Percentiles rank a stretch among this genome's conserved stretches.
Evolutionary conservation across 106 monocot species (phyloP).

Genomic region (Hemerocallis citrina): DNA sequence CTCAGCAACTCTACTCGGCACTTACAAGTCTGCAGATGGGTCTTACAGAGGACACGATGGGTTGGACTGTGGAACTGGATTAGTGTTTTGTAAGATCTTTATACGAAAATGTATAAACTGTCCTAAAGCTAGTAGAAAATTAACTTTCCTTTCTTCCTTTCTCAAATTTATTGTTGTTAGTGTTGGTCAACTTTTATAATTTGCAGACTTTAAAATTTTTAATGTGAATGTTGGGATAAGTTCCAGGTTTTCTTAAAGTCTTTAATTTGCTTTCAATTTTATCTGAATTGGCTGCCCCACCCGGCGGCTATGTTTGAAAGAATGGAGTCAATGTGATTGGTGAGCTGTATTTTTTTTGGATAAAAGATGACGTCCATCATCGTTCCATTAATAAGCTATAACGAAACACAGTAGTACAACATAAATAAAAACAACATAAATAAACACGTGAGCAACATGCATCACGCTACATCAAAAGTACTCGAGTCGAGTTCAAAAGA

Average conservation of each 20-base stretch:
- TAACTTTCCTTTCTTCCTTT: background rate
- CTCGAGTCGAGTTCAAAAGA: too few species aligned
- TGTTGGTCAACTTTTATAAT: background rate
- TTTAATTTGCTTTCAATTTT: background rate
- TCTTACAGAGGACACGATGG: slow-evolving; percentile 62
- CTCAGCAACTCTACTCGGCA: slow-evolving; percentile 57
- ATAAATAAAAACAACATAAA: too few species aligned
- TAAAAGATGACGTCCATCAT: too few species aligned
- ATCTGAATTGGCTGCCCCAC: background rate
- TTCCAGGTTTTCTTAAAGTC: background rate
- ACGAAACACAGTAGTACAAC: too few species aligned
- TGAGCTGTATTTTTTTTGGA: too few species aligned
- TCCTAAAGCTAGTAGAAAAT: background rate
- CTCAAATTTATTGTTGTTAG: background rate
- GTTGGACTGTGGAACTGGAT: slow-evolving; percentile 67
- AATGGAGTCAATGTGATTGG: too few species aligned
- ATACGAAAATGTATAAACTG: background rate
- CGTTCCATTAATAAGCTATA: too few species aligned
- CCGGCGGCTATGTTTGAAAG: too few species aligned
- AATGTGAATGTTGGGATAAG: background rate
- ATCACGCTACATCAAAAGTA: too few species aligned
- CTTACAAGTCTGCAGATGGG: slow-evolving; percentile 90
- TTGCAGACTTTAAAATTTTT: background rate
- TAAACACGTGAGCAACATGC: too few species aligned
- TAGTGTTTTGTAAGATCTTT: slow-evolving; percentile 3